Percentiles rank a stretch among this genome's conserved stretches.
Evolutionary conservation across 2,329 filamentous ascomycete genomes (phyloP).

Genomic region (Orbilia ellipsospora): DNA sequence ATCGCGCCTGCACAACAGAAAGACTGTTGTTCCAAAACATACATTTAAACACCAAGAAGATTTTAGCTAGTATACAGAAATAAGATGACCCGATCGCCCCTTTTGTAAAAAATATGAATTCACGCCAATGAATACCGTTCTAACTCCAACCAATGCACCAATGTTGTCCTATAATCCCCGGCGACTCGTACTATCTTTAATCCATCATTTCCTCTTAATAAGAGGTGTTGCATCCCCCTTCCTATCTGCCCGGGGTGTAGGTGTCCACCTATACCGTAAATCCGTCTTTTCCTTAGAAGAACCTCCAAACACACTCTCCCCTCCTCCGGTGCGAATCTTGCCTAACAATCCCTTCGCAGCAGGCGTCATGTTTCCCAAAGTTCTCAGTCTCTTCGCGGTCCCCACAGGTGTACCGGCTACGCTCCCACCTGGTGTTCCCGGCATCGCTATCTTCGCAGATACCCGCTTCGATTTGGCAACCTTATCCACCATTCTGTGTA

Average conservation of each 20-base stretch:
- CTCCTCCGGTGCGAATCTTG: slow-evolving; percentile 64
- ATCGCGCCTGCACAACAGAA: too few species aligned
- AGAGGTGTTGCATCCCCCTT: slow-evolving; percentile 46
- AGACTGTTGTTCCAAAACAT: too few species aligned
- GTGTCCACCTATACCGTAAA: slow-evolving; percentile 54
- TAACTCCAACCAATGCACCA: slow-evolving; percentile 20
- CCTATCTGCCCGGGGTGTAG: slow-evolving; percentile 56
- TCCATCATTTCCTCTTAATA: slow-evolving; percentile 31
- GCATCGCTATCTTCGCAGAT: slow-evolving; percentile 65
- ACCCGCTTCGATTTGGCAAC: slow-evolving; percentile 78
- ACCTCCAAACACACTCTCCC: slow-evolving; percentile 48
- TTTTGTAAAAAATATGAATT: slow-evolving; percentile 2
- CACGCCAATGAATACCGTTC: not conserved
- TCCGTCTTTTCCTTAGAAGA: slow-evolving; percentile 31
- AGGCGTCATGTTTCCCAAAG: slow-evolving; percentile 71
- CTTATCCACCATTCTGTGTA: slow-evolving; percentile 86
- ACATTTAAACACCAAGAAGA: too few species aligned
- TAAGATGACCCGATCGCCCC: too few species aligned
- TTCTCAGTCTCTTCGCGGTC: slow-evolving; percentile 62
- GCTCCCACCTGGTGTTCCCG: slow-evolving; percentile 70
- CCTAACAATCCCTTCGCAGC: slow-evolving; percentile 77
- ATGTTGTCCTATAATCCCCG: slow-evolving; percentile 7
- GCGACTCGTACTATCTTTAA: not conserved
- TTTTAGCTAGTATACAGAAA: too few species aligned
- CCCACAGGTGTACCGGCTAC: slow-evolving; percentile 69